phyloP scores from a whole-genome alignment of 23 red algal genomes.

The Chondrus crispus region DNA sequence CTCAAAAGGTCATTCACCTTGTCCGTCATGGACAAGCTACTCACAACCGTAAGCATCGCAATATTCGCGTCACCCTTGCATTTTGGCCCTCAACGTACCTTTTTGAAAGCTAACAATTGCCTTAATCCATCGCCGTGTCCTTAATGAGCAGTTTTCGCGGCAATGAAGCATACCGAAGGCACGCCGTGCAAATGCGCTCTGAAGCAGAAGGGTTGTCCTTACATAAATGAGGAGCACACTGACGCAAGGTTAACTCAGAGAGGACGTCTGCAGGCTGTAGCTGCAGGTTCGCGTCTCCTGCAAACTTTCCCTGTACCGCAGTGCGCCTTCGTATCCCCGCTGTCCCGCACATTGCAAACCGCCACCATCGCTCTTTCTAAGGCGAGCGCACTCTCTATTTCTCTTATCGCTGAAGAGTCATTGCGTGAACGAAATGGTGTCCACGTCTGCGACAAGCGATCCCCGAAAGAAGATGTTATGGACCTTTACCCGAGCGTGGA shows the following conservation, averaged over 20 bases:
- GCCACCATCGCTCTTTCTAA: conserved; percentile 49
- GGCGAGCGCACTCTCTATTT: conserved; percentile 13
- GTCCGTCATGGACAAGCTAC: conserved; percentile 70
- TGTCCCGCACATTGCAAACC: conserved; percentile 59
- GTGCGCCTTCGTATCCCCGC: conserved; percentile 62
- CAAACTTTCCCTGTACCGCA: conserved; percentile 30
- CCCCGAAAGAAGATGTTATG: conserved; percentile 25
- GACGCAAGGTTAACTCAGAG: conserved; percentile 50
- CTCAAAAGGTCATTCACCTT: conserved; percentile 60
- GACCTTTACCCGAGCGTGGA: conserved; percentile 49
- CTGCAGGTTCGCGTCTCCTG: conserved; percentile 26
- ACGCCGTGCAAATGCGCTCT: conserved; percentile 9
- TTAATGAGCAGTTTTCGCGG: conserved; percentile 8
- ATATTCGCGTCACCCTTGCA: too few relatives aligned
- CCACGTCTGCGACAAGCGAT: conserved; percentile 61
- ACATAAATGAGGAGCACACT: conserved; percentile 37
- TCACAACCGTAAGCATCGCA: conserved; percentile 61
- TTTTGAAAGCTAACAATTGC: too few relatives aligned
- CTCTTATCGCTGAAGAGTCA: conserved; percentile 37
- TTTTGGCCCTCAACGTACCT: too few relatives aligned
- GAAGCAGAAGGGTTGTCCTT: conserved; percentile 24
- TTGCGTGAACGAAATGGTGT: conserved; percentile 57
- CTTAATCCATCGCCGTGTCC: too few relatives aligned
- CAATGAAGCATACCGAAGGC: not conserved
- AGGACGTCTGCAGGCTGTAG: conserved; percentile 52